Conservation (phyloP, 1,284 basidiomycete species). For the Leccinum insolens region DNA sequence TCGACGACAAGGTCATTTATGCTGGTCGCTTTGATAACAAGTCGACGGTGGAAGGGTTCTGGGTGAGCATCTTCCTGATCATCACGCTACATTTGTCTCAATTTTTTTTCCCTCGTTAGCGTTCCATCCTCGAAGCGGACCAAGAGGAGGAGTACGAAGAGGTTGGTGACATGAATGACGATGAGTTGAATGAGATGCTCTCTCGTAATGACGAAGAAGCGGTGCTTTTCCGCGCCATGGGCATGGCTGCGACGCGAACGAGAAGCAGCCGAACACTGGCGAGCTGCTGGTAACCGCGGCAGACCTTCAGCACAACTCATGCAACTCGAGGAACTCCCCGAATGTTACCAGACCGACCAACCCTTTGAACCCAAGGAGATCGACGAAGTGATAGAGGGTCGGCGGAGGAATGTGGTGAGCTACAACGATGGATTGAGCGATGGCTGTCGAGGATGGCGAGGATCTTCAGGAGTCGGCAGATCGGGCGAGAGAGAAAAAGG, state of each 20-base stretch:
- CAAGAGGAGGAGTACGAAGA: slow-evolving; percentile 93
- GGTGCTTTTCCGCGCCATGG: slow-evolving; percentile 83
- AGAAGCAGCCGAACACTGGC: slow-evolving; percentile 74
- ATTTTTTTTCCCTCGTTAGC: slow-evolving; percentile 44
- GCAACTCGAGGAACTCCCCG: slow-evolving; percentile 88
- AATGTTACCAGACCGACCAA: slow-evolving; percentile 88
- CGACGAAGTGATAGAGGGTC: slow-evolving; percentile 75
- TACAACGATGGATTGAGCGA: slow-evolving; percentile 92
- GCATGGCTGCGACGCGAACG: slow-evolving; percentile 73
- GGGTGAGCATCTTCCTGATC: slow-evolving; percentile 56
- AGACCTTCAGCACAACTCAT: slow-evolving; percentile 83
- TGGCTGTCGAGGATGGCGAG: slow-evolving; percentile 88
- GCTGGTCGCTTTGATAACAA: slow-evolving; percentile 99
- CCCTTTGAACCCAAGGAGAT: slow-evolving; percentile 72
- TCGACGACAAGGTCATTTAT: slow-evolving; percentile 99
- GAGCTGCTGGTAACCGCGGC: slow-evolving; percentile 74
- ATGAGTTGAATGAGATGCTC: slow-evolving; percentile 95
- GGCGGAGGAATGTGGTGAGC: slow-evolving; percentile 82
- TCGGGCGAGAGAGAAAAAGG: slow-evolving; percentile 62
- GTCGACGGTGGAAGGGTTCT: slow-evolving; percentile 92
- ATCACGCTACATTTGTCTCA: background rate
- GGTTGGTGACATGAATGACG: slow-evolving; percentile 95
- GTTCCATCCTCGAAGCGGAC: slow-evolving; percentile 85
- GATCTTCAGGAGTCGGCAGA: slow-evolving; percentile 81
- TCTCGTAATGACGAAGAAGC: slow-evolving; percentile 85